Percentiles rank a stretch among this genome's conserved stretches.
phyloP scores from a whole-genome alignment of 1,284 basidiomycete genomes.

The Leccinum pachyderme region DNA sequence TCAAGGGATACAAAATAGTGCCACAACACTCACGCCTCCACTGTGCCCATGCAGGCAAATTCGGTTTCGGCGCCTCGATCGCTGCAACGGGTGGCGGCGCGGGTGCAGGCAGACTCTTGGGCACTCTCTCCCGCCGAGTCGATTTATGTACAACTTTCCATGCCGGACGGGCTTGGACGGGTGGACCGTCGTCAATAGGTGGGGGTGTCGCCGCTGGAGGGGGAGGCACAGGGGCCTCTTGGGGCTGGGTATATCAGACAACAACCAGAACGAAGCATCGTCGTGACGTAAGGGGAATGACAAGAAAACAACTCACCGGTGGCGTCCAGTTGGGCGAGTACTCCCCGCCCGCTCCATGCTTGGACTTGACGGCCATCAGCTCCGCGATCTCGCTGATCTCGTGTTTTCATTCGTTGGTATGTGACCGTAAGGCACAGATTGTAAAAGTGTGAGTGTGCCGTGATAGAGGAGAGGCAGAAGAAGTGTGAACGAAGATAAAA shows the following conservation, averaged over 20 bases:
- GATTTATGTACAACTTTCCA: constrained; percentile 71
- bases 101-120: constrained; percentile 36
- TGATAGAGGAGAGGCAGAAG: constrained; percentile 1
- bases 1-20: background rate
- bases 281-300: background rate
- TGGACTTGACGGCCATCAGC: constrained; percentile 72
- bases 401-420: background rate
- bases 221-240: constrained; percentile 38
- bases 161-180: constrained; percentile 55
- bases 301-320: constrained; percentile 37
- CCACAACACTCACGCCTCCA: constrained; percentile 59
- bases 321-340: constrained; percentile 67
- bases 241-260: constrained; percentile 18
- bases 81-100: constrained; percentile 34
- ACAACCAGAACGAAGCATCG: background rate
- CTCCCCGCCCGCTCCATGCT: constrained; percentile 68
- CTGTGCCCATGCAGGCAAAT: constrained; percentile 70
- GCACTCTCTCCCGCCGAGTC: constrained; percentile 47
- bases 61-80: constrained; percentile 45
- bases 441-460: background rate
- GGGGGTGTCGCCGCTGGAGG: constrained; percentile 36
- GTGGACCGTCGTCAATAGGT: constrained; percentile 38
- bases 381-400: constrained; percentile 65
- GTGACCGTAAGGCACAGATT: background rate
- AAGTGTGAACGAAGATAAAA: background rate